Base-by-base conservation (phyloP, 495 filamentous ascomycete genomes). In the Amorphotheca resinae region DNA sequence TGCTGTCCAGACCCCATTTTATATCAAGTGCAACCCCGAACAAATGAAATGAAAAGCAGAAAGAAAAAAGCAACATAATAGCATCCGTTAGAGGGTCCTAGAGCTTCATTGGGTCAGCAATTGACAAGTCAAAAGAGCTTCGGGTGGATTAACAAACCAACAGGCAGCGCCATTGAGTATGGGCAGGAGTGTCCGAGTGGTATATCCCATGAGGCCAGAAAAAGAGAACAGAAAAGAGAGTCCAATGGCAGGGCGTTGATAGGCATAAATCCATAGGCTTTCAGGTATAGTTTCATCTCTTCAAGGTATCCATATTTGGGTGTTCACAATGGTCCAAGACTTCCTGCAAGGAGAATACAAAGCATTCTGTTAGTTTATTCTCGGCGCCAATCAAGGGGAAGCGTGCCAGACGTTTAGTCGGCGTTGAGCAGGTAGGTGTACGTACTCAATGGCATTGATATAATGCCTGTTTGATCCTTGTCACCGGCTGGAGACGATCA, bases 381-480 rank as follows among this genome's bases (percentile, higher is more conserved):
- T 50, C 46, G 49, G 35, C 34, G 44, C 38, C 35, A 48, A 48
- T 38, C 22, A 37, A 45, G 41, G 45, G 45, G 36, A 41, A 51
- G 37, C 30, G 39, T 43, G 46, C 46, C 38, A 21, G 34, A 48
- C 51, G 41, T 44, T 20, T 35, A 31, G 35, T 38, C 33, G 40
- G 49, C 46, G 22, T 48, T 42, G 23, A 49, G 44, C 37, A 51
- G 44, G 44, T 33, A 51, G 44, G 46, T 56, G 50, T 51, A 56
- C 54, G 54, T 56, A 56, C 54, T 53, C 50, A 49, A 22, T 11
- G 43, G 54, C 42, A n/a, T 46, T 45, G 14, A 42, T 48, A 45
- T 16, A 30, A 53, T 53, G 47, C 50, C 54, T 46, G 26, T 33
- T 26, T 41, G 38, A 41, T 26, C 50, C 18, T 21, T 18, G 32